Base-by-base conservation (phyloP, 179 eudicot genomes). In the Beta corolliflora region DNA sequence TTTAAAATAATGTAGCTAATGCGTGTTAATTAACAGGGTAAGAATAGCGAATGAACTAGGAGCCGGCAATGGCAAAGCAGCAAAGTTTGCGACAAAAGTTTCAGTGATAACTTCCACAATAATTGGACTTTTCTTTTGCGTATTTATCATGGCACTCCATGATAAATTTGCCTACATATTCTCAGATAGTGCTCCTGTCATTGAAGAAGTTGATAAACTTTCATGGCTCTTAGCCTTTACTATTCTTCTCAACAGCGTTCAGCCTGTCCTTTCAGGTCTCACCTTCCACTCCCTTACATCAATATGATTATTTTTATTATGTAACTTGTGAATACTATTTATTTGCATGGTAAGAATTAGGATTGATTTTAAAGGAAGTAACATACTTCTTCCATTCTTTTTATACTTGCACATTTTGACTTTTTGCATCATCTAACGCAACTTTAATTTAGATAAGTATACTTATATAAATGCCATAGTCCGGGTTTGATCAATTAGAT, bases 21-120 rank as follows among this genome's bases (percentile, higher is more conserved):
- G 75, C 5, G 23, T 61, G 66, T 21, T 19, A 58, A 58, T 64
- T 54, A 45, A 66, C 87, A 88, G 90, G 77, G 90, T 88, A 75
- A 77, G 90, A 74, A 88, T 88, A 55, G 87, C 90, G 1, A 88
- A 88, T 65, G 90, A 88, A 48, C 64, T 88, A 11, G 90, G 90
- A 48, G 85, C 88, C 21, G 90, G 88, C 10, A 84, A 88, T 53
- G 90, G 88, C 3, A 84, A 86, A 66, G 90, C 79, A 69, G 90
- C 90, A 46, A 88, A 84, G 76, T 86, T 88, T 36, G 90, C 90
- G 3, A 88, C 90, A 14, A 73, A 52, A 71, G 87, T 88, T 8
- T 52, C 90, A 4, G 88, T 86, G 13, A 8, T 60, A 63, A 84
- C 88, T 14, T 88, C 90, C 1, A 86, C 87, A 13, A 55, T 86